Evolutionary conservation across 495 filamentous ascomycete species (phyloP), one percentile per base, ranked within the genome.

Genomic region (Penicillium macrosclerotiorum): DNA sequence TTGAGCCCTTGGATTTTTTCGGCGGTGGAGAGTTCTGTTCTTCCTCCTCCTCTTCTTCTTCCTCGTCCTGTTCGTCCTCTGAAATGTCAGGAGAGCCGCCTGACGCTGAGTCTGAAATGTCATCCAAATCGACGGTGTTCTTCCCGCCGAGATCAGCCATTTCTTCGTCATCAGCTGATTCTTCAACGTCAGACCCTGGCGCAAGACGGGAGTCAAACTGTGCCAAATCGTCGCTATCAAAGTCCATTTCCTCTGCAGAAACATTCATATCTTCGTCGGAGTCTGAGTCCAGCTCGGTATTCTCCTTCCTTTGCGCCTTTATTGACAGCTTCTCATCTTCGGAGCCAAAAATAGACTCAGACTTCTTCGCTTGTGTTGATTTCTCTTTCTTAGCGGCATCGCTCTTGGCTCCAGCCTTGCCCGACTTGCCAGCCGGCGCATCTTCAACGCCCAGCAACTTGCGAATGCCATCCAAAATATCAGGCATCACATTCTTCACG

Each of bases 401-500:
- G 38, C 59, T 51, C 50, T 45, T 50, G 7, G 52, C 65, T 25
- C 40, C 48, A 13, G 52, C 35, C 51, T 59, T 48, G 13, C 12
- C 44, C 14, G 57, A 38, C 47, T 55, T 65, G 37, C 65, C 67
- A 29, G 56, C 55, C 1, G 55, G 56, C n/a, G 62, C 64, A 14
- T 78, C 73, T 3, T 79, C 70, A 4, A 90, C 53, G 5, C 80
- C 79, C 36, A 94, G 59, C 17, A 80, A 67, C 34, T 63, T 68
- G 52, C 81, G 80, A 30, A 95, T 75, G 24, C 72, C 81, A 22
- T 67, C 72, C 50, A 95, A 62, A 0, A 83, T 74, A 42, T 76
- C 73, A 20, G 73, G 73, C 43, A 91, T 68, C 7, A 78, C 80
- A 48, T 83, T 79, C 69, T 85, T 84, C 11, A 93, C 88, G 2